These are phyloP conservation scores for Jaapia argillacea DNA, from an alignment of 768 basidiomycete species.

Conservation along the genomic window DNA sequence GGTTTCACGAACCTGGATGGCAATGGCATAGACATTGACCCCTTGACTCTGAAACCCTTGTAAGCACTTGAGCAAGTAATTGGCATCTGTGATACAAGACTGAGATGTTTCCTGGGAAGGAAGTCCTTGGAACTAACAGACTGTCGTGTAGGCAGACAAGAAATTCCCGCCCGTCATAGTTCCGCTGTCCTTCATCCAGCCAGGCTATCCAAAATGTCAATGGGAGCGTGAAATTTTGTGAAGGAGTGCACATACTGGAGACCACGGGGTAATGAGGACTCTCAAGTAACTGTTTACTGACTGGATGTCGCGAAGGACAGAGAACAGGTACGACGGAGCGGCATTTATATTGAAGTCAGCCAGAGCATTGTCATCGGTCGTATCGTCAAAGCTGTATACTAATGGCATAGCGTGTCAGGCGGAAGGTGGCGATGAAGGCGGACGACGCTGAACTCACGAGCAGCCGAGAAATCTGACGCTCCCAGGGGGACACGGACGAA, in stretches of 20 bases:
- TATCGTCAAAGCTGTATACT: conserved; percentile 61
- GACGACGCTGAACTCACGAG: conserved; percentile 24
- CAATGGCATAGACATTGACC: conserved; percentile 51
- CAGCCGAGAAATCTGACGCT: conserved; percentile 63
- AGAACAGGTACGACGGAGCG: conserved; percentile 54
- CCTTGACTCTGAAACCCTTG: conserved; percentile 60
- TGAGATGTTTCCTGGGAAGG: conserved; percentile 3
- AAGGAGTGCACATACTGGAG: conserved; percentile 60
- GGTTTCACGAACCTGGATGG: conserved; percentile 31
- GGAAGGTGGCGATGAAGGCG: background rate
- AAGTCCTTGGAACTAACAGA: background rate
- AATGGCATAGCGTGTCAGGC: conserved; percentile 9
- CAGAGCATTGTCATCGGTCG: conserved; percentile 50
- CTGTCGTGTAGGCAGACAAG: conserved; percentile 27
- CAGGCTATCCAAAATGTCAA: conserved; percentile 36
- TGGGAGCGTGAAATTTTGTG: background rate
- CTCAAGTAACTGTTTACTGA: conserved; percentile 42
- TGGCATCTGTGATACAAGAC: conserved; percentile 38
- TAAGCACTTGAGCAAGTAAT: conserved; percentile 61
- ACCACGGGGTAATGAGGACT: conserved; percentile 64
- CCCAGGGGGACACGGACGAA: conserved; percentile 65
- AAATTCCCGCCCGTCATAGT: conserved; percentile 63
- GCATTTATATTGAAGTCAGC: conserved; percentile 43
- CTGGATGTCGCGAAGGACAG: conserved; percentile 52
- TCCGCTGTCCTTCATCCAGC: conserved; percentile 66